phyloP scores from a whole-genome alignment of 2,329 filamentous ascomycete species.

The Elsinoe ampelina region DNA sequence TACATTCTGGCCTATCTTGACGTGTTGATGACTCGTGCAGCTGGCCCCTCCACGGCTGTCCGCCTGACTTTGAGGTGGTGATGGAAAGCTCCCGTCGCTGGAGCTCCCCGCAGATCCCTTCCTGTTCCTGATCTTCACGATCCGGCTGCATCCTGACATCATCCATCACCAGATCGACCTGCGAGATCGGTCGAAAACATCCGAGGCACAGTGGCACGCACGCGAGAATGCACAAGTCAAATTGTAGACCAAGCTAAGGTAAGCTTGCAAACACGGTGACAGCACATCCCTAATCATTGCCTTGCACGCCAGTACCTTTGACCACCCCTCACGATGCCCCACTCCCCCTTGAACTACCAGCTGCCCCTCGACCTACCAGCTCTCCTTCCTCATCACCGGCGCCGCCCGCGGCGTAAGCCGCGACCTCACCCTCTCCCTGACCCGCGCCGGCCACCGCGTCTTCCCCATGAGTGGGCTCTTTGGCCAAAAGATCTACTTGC shows the following conservation, averaged over 20 bases:
- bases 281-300: not conserved
- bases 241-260: too few species aligned
- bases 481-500: not conserved
- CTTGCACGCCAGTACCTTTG: too few species aligned
- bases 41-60: not conserved
- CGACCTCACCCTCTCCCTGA: conserved; percentile 30
- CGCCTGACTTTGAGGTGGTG: too few species aligned
- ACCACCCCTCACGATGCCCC: too few species aligned
- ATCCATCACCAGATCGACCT: not conserved
- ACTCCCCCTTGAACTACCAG: too few species aligned
- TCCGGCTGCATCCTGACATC: conserved; percentile 1
- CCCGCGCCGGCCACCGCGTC: conserved; percentile 30
- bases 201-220: too few species aligned
- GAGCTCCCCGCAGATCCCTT: conserved; percentile 12
- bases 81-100: not conserved
- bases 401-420: conserved; percentile 31
- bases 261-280: too few species aligned
- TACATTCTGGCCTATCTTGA: not conserved
- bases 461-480: conserved; percentile 28
- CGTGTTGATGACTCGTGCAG: not conserved
- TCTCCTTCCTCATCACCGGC: conserved; percentile 30
- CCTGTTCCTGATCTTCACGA: conserved; percentile 13
- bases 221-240: too few species aligned
- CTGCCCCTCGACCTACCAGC: too few species aligned
- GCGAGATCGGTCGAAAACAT: not conserved